Base-by-base conservation (phyloP, 495 filamentous ascomycete genomes). In the Neurospora intermedia region DNA sequence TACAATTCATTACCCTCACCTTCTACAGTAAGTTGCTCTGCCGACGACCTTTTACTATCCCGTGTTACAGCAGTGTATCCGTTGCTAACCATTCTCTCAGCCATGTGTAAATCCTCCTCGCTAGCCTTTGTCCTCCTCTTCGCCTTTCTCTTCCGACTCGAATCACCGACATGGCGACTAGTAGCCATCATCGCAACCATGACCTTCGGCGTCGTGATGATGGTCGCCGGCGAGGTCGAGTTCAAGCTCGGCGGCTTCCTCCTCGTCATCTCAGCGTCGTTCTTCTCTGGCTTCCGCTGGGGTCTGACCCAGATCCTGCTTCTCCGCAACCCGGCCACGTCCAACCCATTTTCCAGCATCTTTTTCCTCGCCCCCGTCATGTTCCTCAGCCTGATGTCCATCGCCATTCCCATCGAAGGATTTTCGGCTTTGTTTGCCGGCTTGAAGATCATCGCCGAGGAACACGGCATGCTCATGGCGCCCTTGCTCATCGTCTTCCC, bases 31-130 rank as follows among this genome's bases (percentile, higher is more conserved):
- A 70, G 90, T 84, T 27, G 70, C 59, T 15, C 41, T 13, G 43
- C 43, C 41, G 3, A 7, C 8, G 27, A 13, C 54, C 45, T 66
- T 70, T 31, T 35, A n/a, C 5, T 6, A 20, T 9, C n/a, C 27
- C 16, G n/a, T 11, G n/a, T 27, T 27, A 20, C 59, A 6, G 3
- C 10, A 43, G 70, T 75, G 70, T 75, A 75, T 71, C 76, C 18
- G 70, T 59, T 45, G 42, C 71, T 76, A 71, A 76, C 69, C 18
- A 43, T 1, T 40, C 23, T 69, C 40, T 59, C 75, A 93, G 91
- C 95, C 72, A 99, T 99, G 96, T 98, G 96, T 82, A 99, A 99
- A 89, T 98, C 96, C 5, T 97, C 94, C 27, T 92, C 94, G 43
- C 88, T 98, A 20, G 94, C 92, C 45, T 98, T 99, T 78, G 96